phyloP scores from a whole-genome alignment of 257 asterid species.

The Solanum habrochaites region DNA sequence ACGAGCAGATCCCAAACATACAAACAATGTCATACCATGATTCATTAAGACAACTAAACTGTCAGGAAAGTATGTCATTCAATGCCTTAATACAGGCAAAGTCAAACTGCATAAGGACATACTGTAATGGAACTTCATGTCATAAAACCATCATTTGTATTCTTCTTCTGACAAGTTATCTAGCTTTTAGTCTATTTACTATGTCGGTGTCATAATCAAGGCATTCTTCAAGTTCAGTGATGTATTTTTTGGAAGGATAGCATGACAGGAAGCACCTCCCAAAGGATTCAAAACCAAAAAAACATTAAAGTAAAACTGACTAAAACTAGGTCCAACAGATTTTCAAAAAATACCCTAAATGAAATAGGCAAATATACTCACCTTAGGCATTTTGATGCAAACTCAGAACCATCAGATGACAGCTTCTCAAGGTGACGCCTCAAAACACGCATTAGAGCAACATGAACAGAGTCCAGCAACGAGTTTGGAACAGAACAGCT shows the following conservation, averaged over 20 bases:
- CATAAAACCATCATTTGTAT: not conserved
- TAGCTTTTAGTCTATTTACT: not conserved
- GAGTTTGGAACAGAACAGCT: slow-evolving; percentile 59
- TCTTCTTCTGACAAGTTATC: not conserved
- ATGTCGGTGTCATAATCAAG: not conserved
- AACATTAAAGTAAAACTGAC: not conserved
- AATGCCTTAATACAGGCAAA: not conserved
- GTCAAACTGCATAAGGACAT: not conserved
- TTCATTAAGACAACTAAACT: not conserved
- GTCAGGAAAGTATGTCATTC: not conserved
- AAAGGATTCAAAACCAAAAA: not conserved
- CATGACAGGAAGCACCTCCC: not conserved
- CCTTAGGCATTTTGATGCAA: slow-evolving; percentile 65
- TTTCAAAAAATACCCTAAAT: not conserved
- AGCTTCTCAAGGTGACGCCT: slow-evolving; percentile 54
- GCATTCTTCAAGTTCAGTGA: not conserved
- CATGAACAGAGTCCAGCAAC: slow-evolving; percentile 74
- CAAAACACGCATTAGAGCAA: slow-evolving; percentile 57
- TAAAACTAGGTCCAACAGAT: not conserved
- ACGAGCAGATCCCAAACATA: not conserved
- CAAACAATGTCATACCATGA: not conserved
- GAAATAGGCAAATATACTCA: slow-evolving; percentile 7
- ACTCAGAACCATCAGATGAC: slow-evolving; percentile 52
- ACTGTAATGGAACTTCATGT: not conserved
- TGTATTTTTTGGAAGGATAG: not conserved